These are phyloP conservation scores for Blepharisma stoltei DNA, from an alignment of 73 alveolate genomes.

Conservation along the genomic window DNA sequence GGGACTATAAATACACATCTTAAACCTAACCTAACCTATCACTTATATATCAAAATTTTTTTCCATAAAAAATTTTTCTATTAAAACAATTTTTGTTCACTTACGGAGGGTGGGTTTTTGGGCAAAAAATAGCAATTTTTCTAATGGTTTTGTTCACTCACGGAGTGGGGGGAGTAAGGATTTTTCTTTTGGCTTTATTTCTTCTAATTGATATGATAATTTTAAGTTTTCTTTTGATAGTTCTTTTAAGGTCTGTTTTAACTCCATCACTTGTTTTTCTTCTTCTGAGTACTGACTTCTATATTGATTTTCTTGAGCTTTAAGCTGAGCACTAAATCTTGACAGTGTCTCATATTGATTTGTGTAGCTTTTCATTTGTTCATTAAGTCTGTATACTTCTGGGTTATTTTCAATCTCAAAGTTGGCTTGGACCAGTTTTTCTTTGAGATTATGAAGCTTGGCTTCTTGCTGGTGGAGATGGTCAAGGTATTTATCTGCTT, in stretches of 20 bases:
- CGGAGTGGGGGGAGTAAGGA: too few species aligned
- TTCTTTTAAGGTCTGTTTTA: conserved; percentile 7
- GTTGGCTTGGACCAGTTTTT: background rate
- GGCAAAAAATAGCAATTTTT: too few species aligned
- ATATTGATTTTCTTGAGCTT: background rate
- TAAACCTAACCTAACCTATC: too few species aligned
- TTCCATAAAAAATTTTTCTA: too few species aligned
- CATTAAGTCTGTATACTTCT: background rate
- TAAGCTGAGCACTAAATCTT: background rate
- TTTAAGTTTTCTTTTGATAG: conserved; percentile 25
- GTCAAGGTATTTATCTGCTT: background rate
- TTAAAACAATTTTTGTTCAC: too few species aligned
- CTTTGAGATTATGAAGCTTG: conserved; percentile 18
- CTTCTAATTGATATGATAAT: conserved; percentile 1
- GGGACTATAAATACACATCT: too few species aligned
- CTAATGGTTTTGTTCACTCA: too few species aligned
- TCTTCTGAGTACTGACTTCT: background rate
- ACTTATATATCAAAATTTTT: too few species aligned
- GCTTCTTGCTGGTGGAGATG: conserved; percentile 18
- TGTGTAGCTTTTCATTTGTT: conserved; percentile 19
- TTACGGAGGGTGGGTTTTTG: too few species aligned
- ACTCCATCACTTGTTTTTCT: background rate
- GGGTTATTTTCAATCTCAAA: conserved; percentile 25
- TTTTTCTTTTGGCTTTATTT: background rate
- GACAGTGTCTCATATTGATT: background rate